Evolutionary conservation across 2,329 filamentous ascomycete genomes (phyloP).

Genomic region (Stagonosporopsis vannaccii): DNA sequence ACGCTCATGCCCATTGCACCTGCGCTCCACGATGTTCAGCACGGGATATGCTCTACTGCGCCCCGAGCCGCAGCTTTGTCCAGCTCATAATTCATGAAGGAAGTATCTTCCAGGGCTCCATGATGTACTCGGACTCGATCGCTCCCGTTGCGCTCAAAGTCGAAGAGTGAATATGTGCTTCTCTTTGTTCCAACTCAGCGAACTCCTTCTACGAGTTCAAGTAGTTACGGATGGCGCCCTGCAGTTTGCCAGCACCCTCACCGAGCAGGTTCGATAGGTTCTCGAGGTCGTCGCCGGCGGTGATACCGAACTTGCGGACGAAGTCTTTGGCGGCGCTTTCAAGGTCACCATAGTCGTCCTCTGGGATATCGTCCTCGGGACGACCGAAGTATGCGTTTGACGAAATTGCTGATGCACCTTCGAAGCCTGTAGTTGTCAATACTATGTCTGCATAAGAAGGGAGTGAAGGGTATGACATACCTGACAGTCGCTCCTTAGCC

Average conservation of each 20-base stretch:
- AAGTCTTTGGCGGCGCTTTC: conserved; percentile 96
- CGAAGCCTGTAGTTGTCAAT: conserved; percentile 68
- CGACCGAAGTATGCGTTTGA: conserved; percentile 98
- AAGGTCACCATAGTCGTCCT: conserved; percentile 85
- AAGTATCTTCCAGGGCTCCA: conserved; percentile 15
- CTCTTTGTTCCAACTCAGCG: neutral
- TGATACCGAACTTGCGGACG: conserved; percentile 92
- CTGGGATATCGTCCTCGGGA: conserved; percentile 76
- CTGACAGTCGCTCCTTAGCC: conserved; percentile 82
- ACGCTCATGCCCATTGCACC: conserved; percentile 1
- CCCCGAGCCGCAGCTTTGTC: neutral
- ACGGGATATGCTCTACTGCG: neutral
- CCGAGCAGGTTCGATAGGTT: conserved; percentile 84
- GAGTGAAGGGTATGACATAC: conserved; percentile 22
- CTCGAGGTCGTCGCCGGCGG: conserved; percentile 93
- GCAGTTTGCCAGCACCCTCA: conserved; percentile 83
- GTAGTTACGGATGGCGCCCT: conserved; percentile 61
- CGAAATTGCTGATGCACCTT: conserved; percentile 89
- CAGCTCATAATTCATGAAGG: neutral
- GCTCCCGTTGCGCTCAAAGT: neutral
- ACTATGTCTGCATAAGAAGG: neutral
- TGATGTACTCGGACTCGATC: neutral
- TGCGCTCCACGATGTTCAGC: neutral
- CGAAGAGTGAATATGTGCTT: neutral
- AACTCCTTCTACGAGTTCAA: conserved; percentile 47